These are phyloP conservation scores for Gnomoniopsis sp. DNA, from an alignment of 2,329 filamentous ascomycete species.

Conservation along the genomic window DNA sequence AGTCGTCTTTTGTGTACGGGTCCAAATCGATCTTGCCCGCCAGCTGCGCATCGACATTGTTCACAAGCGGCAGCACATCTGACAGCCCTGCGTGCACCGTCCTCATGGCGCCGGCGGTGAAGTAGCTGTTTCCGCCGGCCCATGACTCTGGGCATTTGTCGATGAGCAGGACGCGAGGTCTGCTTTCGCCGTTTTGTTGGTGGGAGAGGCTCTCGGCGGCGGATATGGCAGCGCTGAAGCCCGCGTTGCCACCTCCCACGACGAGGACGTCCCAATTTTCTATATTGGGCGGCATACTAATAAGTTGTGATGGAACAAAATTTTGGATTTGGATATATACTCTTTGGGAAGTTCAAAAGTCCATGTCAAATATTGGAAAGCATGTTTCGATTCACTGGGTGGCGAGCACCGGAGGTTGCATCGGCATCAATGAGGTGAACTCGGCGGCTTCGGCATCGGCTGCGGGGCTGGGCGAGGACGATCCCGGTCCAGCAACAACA, in stretches of 20 bases:
- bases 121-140: constrained; percentile 63
- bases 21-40: constrained; percentile 53
- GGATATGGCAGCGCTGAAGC: constrained; percentile 57
- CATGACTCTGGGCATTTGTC: constrained; percentile 58
- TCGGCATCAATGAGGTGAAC: not conserved
- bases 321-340: too few relatives aligned
- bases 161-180: constrained; percentile 46
- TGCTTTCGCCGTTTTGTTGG: constrained; percentile 28
- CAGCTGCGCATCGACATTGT: constrained; percentile 48
- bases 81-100: constrained; percentile 51
- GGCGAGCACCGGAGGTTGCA: not conserved
- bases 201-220: constrained; percentile 39
- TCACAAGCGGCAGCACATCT: constrained; percentile 59
- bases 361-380: too few relatives aligned
- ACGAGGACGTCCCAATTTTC: constrained; percentile 44
- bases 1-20: constrained; percentile 53
- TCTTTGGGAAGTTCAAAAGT: too few relatives aligned
- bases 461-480: not conserved
- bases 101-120: constrained; percentile 63
- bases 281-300: not conserved
- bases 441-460: not conserved
- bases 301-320: not conserved
- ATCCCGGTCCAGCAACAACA: not conserved
- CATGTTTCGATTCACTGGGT: not conserved
- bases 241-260: constrained; percentile 62